A percentile compares a stretch with the other conserved stretches of the same genome.
Conservation (phyloP, 768 basidiomycete species). For the Mycena albidolilacea region DNA sequence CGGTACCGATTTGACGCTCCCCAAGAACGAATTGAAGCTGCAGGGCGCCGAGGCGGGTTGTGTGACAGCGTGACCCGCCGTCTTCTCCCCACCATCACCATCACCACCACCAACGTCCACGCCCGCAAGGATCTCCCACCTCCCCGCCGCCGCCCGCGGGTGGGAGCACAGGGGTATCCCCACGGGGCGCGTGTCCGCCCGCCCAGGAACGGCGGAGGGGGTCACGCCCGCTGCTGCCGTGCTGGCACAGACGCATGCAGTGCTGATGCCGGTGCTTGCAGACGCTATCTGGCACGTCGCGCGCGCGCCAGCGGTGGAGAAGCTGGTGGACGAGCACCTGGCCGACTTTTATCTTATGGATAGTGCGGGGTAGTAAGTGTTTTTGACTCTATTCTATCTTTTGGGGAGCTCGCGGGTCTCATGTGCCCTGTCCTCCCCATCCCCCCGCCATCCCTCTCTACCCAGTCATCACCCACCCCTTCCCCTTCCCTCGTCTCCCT, state of each 20-base stretch:
- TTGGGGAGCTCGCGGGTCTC: neutral
- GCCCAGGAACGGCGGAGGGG: slow-evolving; percentile 12
- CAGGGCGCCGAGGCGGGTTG: too few relatives aligned
- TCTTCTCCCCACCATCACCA: too few relatives aligned
- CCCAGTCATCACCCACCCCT: too few relatives aligned
- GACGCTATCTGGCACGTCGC: slow-evolving; percentile 65
- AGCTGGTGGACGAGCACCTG: slow-evolving; percentile 48
- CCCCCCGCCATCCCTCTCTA: neutral
- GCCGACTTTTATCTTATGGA: slow-evolving; percentile 87
- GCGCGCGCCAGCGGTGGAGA: slow-evolving; percentile 59
- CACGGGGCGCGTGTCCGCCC: slow-evolving; percentile 7
- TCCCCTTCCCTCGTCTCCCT: neutral
- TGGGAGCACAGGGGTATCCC: neutral
- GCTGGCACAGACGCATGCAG: slow-evolving; percentile 60
- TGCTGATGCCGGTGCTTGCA: slow-evolving; percentile 60
- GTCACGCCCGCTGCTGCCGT: slow-evolving; percentile 16
- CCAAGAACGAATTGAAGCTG: too few relatives aligned
- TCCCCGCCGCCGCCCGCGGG: too few relatives aligned
- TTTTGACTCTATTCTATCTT: neutral
- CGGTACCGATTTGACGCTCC: too few relatives aligned
- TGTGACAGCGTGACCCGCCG: too few relatives aligned
- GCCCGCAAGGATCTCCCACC: too few relatives aligned
- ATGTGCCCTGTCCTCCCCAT: neutral
- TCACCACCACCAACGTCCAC: too few relatives aligned
- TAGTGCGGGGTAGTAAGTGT: slow-evolving; percentile 49